Evolutionary conservation across 129 eudicot species (phyloP), one percentile per base, ranked within the genome.

Genomic region (Artemisia tridentata): DNA sequence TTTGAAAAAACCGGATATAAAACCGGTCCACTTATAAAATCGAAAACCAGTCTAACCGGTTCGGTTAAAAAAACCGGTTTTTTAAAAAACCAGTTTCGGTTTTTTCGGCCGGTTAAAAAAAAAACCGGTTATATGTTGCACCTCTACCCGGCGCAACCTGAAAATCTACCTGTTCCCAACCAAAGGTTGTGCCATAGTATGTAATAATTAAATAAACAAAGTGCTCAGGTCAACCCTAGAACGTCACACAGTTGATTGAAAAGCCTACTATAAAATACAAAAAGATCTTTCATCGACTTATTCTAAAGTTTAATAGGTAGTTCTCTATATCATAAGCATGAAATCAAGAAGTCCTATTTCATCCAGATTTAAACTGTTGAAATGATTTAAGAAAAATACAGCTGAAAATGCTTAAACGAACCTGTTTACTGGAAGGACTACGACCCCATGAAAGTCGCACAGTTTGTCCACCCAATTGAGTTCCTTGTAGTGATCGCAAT

Each of bases 351-450:
- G 7, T 25, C 5, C 65, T 41, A 13, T 16, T 27, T 7, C 46
- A 27, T 60, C 16, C 46, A 14, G n/a, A 5, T 4, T 15, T 6
- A 7, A 61, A 2, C n/a, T 51, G 56, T 19, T 51, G 18, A 51
- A 51, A 51, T 51, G 56, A 51, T 15, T 51, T 49, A 11, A 49
- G 5, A 5, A 38, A 38, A 38, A 38, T n/a, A n/a, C 45, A 38
- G 45, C 45, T 57, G 16, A 15, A 20, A 17, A 49, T 1, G 10
- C 10, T 29, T 48, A 13, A 27, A 61, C 62, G 51, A 48, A 72
- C 77, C 77, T 72, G 77, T 62, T 72, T 72, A 62, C 55, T 72
- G 16, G 77, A 63, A 61, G 77, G 77, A 49, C 69, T 72, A 49
- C 77, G 77, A 18, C 77, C 77, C 77, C 74, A 70, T 19, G 65